Base-by-base conservation (phyloP, 1,139 yeast species). In the Scheffersomyces segobiensis region DNA sequence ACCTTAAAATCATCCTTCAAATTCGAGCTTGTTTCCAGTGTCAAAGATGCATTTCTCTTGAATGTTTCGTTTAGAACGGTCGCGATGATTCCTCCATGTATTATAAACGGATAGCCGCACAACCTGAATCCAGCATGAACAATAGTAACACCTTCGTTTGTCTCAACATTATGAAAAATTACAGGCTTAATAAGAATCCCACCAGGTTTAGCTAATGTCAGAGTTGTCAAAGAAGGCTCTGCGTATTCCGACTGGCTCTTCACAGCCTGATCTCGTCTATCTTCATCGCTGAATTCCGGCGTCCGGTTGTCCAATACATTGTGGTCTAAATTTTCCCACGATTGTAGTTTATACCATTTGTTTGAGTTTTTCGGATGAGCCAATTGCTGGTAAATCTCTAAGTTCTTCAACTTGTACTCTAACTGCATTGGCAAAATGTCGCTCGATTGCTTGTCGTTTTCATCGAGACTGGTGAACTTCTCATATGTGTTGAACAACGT, bases 41-140 rank as follows among this genome's bases (percentile, higher is more conserved):
- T 63, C 67, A 85, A 73, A 7, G 83, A 80, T 0, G 89, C 88
- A 57, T 84, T 83, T 55, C 88, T 72, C 58, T 85, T 87, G 74
- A 87, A 81, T 3, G 90, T 80, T 62, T 93, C 97, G 68, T 91
- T 96, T 59, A 92, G 76, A 17, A 93, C 76, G 0, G 97, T 88
- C 8, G 96, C 97, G 49, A 93, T 73, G 51, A 93, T 85, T 0
- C 98, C 98, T 3, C 98, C 98, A 69, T 93, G 98, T 0, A 92
- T 83, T 49, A 93, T 77, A 65, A 91, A 87, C 1, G 98, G 98
- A 69, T 89, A 93, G 2, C 98, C 98, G 53, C 96, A 87, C 48
- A 93, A 74, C 61, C 83, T 83, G 68, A 88, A 86, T 0, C 98
- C 98, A 55, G 89, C 81, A 70, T 92, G 97, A 32, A 91, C 80